Conservation (phyloP, 2,329 filamentous ascomycete genomes). For the Aspergillus sp. region DNA sequence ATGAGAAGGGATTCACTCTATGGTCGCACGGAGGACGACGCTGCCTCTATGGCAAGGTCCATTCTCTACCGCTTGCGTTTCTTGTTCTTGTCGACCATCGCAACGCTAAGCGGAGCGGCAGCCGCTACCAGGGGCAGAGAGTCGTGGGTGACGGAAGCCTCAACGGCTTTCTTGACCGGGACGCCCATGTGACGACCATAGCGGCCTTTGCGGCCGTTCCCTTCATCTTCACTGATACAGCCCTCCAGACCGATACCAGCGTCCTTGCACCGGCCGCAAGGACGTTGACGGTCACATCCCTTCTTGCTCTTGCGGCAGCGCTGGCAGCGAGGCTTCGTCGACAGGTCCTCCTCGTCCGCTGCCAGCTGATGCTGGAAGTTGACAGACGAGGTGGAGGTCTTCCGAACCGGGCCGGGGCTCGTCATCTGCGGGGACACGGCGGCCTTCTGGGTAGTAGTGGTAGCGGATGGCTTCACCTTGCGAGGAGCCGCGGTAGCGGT, state of each 20-base stretch:
- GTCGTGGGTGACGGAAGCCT: conserved; percentile 52
- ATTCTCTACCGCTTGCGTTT: conserved; percentile 62
- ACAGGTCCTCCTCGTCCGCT: conserved; percentile 82
- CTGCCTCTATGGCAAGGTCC: too few relatives aligned
- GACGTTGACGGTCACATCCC: conserved; percentile 93
- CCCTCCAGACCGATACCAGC: conserved; percentile 90
- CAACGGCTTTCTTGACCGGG: conserved; percentile 58
- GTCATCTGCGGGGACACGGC: conserved; percentile 34
- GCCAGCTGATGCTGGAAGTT: conserved; percentile 63
- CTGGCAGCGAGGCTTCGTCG: conserved; percentile 94
- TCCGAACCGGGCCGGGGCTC: conserved; percentile 53
- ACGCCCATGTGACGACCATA: conserved; percentile 74
- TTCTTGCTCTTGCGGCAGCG: conserved; percentile 99
- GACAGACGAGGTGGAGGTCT: conserved; percentile 55
- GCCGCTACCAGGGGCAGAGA: conserved; percentile 40
- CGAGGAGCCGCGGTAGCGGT: conserved; percentile 33
- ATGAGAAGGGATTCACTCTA: too few relatives aligned
- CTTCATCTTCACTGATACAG: conserved; percentile 96
- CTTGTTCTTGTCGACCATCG: conserved; percentile 60
- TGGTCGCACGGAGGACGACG: too few relatives aligned
- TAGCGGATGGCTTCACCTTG: conserved; percentile 34
- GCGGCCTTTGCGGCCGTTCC: conserved; percentile 92
- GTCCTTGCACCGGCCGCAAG: conserved; percentile 92
- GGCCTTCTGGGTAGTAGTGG: conserved; percentile 35
- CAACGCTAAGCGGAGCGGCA: conserved; percentile 29